A percentile compares a stretch with the other conserved stretches of the same genome.
phyloP scores from a whole-genome alignment of 2,329 filamentous ascomycete species.

The Eutypella sp. region DNA sequence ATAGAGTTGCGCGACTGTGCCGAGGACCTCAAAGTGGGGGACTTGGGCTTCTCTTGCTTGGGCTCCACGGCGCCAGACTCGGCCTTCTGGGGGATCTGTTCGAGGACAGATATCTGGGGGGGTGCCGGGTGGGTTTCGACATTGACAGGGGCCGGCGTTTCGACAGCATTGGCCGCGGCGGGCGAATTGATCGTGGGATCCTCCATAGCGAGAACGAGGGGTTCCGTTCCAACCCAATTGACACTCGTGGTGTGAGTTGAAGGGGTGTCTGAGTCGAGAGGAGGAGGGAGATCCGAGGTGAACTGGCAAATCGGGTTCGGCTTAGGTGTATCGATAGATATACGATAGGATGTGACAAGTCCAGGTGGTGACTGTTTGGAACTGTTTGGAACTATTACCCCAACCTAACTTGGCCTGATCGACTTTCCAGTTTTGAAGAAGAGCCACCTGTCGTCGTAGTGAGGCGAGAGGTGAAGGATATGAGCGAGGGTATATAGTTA shows the following conservation, averaged over 20 bases:
- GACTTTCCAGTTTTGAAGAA: no score
- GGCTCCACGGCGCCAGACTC: slow-evolving; percentile 4
- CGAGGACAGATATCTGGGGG: no score
- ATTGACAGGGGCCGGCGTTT: not conserved
- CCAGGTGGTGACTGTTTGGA: no score
- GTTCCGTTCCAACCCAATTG: not conserved
- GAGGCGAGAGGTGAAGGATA: not conserved
- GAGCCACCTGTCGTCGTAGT: not conserved
- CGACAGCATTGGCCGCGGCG: not conserved
- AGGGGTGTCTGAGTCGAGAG: not conserved
- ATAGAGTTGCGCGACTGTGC: slow-evolving; percentile 34
- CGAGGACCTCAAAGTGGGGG: slow-evolving; percentile 25
- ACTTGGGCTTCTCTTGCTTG: slow-evolving; percentile 23
- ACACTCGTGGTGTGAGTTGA: not conserved
- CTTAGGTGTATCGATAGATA: no score
- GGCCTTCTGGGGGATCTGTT: not conserved
- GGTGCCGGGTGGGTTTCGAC: no score
- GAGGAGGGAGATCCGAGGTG: not conserved
- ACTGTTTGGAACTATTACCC: no score
- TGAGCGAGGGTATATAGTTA: not conserved
- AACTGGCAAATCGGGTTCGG: no score
- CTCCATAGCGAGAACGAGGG: not conserved
- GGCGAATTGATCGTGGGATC: not conserved
- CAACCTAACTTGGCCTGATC: no score
- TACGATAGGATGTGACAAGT: no score